A percentile compares a stretch with the other conserved stretches of the same genome.
Evolutionary conservation across 371 early-diverging fungal genomes (phyloP).

Genomic region (Dinochytrium kinnereticum): DNA sequence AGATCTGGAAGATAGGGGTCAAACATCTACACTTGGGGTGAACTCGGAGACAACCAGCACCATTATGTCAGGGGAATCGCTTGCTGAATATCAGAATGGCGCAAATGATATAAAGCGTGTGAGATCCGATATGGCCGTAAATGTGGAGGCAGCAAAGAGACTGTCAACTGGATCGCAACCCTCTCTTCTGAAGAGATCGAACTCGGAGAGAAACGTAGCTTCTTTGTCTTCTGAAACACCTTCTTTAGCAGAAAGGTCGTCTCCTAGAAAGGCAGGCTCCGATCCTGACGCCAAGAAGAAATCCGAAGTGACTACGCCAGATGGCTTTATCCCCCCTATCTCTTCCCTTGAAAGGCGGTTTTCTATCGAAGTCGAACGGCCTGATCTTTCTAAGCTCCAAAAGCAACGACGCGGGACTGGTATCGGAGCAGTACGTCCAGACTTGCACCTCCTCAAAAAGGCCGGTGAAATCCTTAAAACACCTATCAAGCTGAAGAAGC

Average conservation of each 20-base stretch:
- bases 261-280: neutral
- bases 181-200: neutral
- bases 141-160: neutral
- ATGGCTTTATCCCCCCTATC: conserved; percentile 7
- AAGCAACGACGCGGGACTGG: conserved; percentile 11
- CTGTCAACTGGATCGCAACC: neutral
- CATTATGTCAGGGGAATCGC: conserved; percentile 39
- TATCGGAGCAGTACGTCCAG: neutral
- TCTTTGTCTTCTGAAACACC: neutral
- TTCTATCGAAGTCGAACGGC: neutral
- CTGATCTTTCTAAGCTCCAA: neutral
- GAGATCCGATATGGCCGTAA: conserved; percentile 4
- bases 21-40: conserved; percentile 32
- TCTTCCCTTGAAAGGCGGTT: neutral
- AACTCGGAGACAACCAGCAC: conserved; percentile 52
- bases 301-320: conserved; percentile 4
- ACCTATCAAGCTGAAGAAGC: conserved; percentile 12
- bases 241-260: neutral
- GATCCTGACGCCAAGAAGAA: neutral
- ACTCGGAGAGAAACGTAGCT: neutral
- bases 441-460: conserved; percentile 14
- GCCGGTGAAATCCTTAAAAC: conserved; percentile 19
- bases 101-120: neutral
- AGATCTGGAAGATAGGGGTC: conserved; percentile 18
- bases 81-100: neutral